These are phyloP conservation scores for Cudoniella acicularis DNA, from an alignment of 495 filamentous ascomycete genomes.

Conservation along the genomic window DNA sequence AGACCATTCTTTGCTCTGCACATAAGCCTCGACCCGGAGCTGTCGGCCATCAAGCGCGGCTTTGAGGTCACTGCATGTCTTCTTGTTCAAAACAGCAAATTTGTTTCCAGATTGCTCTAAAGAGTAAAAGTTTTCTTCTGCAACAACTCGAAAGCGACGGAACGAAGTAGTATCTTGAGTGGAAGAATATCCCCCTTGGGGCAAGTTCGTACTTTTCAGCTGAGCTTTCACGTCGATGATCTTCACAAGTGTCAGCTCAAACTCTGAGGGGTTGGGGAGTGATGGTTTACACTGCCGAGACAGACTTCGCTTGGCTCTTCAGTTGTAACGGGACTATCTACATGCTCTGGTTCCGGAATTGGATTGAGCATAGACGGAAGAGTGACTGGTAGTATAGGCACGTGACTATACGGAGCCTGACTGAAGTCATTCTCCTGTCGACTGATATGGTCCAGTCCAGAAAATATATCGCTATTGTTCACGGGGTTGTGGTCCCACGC, in stretches of 20 bases:
- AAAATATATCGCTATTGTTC: background rate
- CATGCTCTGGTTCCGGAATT: background rate
- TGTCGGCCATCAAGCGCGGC: background rate
- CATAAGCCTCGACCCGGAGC: background rate
- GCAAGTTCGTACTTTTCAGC: background rate
- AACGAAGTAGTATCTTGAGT: background rate
- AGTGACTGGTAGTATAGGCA: background rate
- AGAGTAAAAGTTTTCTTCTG: background rate
- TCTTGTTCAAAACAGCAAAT: conserved; percentile 7
- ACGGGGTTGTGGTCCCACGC: background rate
- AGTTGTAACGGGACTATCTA: background rate
- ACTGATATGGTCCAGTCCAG: background rate
- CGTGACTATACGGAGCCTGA: background rate
- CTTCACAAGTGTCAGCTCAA: background rate
- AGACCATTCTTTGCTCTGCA: background rate
- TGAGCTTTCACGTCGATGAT: background rate
- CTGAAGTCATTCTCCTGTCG: background rate
- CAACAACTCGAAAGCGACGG: background rate
- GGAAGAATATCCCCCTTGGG: background rate
- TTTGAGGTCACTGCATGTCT: background rate
- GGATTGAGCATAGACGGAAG: background rate
- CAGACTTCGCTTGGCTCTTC: background rate
- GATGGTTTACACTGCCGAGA: background rate
- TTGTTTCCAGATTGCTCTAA: background rate
- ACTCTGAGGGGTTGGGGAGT: background rate